Conservation (phyloP, 306 rosid species). For the Fagus sylvatica region DNA sequence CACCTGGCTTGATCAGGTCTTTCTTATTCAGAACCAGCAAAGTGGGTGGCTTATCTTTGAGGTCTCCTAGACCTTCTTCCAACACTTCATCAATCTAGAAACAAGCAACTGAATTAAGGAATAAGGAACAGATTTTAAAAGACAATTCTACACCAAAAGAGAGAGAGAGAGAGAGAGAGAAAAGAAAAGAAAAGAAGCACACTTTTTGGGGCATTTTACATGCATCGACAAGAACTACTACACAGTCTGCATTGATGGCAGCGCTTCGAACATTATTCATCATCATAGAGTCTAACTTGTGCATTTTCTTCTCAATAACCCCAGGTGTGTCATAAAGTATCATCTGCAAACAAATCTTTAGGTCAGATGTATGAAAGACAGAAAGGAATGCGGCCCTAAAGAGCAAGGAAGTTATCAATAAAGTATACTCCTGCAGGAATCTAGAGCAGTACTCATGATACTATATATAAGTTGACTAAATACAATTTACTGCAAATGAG, state of each 20-base stretch:
- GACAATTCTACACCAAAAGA: conserved; percentile 3
- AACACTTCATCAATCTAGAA: conserved; percentile 88
- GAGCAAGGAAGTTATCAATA: conserved; percentile 1
- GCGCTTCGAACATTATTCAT: conserved; percentile 96
- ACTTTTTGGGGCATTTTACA: conserved; percentile 91
- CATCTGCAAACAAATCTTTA: conserved; percentile 55
- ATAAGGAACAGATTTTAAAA: not conserved
- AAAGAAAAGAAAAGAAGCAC: conserved; percentile 37
- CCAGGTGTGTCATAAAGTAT: conserved; percentile 97
- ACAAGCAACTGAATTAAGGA: conserved; percentile 27
- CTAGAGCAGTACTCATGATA: not conserved
- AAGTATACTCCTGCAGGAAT: not conserved
- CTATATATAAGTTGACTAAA: not conserved
- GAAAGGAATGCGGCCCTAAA: conserved; percentile 5
- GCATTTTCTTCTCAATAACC: conserved; percentile 87
- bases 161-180: too few relatives aligned
- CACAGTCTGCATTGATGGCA: conserved; percentile 84
- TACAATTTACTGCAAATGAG: not conserved
- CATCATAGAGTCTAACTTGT: conserved; percentile 94
- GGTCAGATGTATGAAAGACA: conserved; percentile 24
- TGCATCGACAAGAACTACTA: conserved; percentile 95
- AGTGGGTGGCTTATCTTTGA: conserved; percentile 62
- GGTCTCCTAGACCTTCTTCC: conserved; percentile 71
- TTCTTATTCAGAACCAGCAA: conserved; percentile 86
- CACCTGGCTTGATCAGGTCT: conserved; percentile 95